Evolutionary conservation across 2,329 filamentous ascomycete genomes (phyloP).

Genomic region (Cladosporium halotolerans): DNA sequence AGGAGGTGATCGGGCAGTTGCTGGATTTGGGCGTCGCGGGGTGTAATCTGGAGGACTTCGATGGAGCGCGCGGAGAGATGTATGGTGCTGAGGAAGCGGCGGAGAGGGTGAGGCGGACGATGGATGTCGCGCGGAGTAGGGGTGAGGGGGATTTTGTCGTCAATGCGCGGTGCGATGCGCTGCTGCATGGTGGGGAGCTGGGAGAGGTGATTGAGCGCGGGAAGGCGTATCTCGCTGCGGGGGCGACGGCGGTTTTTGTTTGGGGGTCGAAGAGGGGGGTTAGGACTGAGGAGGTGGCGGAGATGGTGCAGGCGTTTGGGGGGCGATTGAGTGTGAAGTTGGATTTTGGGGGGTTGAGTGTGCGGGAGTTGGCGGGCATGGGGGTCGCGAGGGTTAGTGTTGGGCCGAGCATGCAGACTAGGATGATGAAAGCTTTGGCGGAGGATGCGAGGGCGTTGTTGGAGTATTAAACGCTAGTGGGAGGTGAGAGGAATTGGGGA

Average conservation of each 20-base stretch:
- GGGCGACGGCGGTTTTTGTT: slow-evolving; percentile 55
- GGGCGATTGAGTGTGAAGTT: slow-evolving; percentile 47
- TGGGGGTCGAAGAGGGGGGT: slow-evolving; percentile 48
- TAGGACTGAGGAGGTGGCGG: slow-evolving; percentile 41
- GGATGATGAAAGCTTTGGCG: slow-evolving; percentile 2
- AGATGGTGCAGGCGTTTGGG: slow-evolving; percentile 43
- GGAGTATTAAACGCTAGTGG: not conserved
- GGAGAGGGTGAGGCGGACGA: slow-evolving; percentile 38
- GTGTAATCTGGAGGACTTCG: slow-evolving; percentile 54
- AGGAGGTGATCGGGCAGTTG: slow-evolving; percentile 41
- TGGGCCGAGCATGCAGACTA: slow-evolving; percentile 34
- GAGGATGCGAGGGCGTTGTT: slow-evolving; percentile 3
- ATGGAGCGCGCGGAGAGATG: slow-evolving; percentile 31
- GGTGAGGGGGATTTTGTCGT: slow-evolving; percentile 52
- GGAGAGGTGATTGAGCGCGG: slow-evolving; percentile 49
- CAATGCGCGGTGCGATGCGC: slow-evolving; percentile 54
- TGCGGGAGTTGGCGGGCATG: slow-evolving; percentile 30
- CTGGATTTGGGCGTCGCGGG: slow-evolving; percentile 51
- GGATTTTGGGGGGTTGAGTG: slow-evolving; percentile 36
- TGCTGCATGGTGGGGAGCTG: slow-evolving; percentile 38
- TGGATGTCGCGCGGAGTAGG: slow-evolving; percentile 39
- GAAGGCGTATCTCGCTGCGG: slow-evolving; percentile 51
- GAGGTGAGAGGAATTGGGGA: not conserved
- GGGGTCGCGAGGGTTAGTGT: slow-evolving; percentile 53
- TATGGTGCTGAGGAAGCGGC: slow-evolving; percentile 44